Percentiles rank a stretch among this genome's conserved stretches.
phyloP scores from a whole-genome alignment of 495 filamentous ascomycete species.

The Beverwykella pulmonaria region DNA sequence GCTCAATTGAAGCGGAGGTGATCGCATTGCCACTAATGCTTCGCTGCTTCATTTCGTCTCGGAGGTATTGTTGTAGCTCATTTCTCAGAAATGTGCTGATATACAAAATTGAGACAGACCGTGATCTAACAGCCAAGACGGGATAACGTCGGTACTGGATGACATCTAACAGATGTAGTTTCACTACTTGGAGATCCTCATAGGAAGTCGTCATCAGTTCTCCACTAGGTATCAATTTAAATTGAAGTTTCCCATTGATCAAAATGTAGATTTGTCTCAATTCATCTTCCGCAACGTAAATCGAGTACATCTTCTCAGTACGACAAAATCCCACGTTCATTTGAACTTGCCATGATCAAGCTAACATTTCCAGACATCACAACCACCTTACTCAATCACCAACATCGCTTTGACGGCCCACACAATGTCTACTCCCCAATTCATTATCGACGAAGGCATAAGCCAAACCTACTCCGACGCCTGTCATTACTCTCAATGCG shows the following conservation, averaged over 20 bases:
- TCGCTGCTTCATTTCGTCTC: too few relatives aligned
- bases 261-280: not conserved
- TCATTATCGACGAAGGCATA: not conserved
- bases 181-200: not conserved
- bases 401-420: too few relatives aligned
- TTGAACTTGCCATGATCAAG: not conserved
- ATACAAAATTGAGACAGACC: not conserved
- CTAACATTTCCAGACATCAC: not conserved
- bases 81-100: too few relatives aligned
- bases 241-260: not conserved
- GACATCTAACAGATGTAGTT: not conserved
- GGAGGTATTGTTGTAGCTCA: too few relatives aligned
- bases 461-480: slow-evolving; percentile 5
- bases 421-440: not conserved
- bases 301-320: too few relatives aligned
- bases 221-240: not conserved
- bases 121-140: not conserved
- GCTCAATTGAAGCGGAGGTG: too few relatives aligned
- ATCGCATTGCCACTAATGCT: too few relatives aligned
- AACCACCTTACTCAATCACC: too few relatives aligned
- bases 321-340: not conserved
- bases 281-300: too few relatives aligned
- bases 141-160: not conserved
- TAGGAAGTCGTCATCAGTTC: not conserved
- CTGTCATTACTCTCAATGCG: slow-evolving; percentile 33